Base-by-base conservation (phyloP, 139 green algal genomes). In the Chlamydomonas sphaeroides region DNA sequence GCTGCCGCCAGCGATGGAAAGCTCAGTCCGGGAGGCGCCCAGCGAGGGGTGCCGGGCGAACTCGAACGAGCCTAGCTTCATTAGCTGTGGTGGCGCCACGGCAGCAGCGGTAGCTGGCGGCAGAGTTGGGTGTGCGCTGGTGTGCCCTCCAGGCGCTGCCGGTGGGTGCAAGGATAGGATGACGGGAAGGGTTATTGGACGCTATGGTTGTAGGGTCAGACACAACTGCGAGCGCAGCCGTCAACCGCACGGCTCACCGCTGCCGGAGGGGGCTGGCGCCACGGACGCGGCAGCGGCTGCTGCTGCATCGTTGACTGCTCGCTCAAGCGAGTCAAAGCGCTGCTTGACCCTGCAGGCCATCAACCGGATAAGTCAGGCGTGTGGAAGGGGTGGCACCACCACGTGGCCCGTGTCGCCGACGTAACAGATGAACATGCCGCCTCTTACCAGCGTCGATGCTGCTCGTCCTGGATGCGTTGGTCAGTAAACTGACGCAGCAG, bases 341-440 rank as follows among this genome's bases (percentile, higher is more conserved):
- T 80, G 35, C 59, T 71, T 42, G 11, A 80, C 59, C 74, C 74
- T 80, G 73, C 10, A 39, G n/a, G n/a, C n/a, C n/a, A n/a, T n/a
- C n/a, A n/a, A n/a, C n/a, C n/a, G n/a, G n/a, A n/a, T n/a, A n/a
- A n/a, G n/a, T n/a, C n/a, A n/a, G n/a, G n/a, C n/a, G n/a, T n/a
- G n/a, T n/a, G n/a, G n/a, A 21, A 61, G 20, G 15, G 53, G 5
- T 61, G 53, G 53, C 20, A 61, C 20, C 20, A 61, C 17, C 53
- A 30, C 10, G 18, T 8, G 53, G 17, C 20, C 53, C 15, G 5
- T 5, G 10, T 15, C 20, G 15, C 15, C 53, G 20, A 30, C 53
- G 53, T 15, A 8, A 30, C 23, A 8, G 15, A 30, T 26, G 14
- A 8, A 30, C 20, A 30, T 26, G 18, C 14, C 20, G 23, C 18